phyloP scores from a whole-genome alignment of 495 filamentous ascomycete species.

The Apiosordaria backusii region DNA sequence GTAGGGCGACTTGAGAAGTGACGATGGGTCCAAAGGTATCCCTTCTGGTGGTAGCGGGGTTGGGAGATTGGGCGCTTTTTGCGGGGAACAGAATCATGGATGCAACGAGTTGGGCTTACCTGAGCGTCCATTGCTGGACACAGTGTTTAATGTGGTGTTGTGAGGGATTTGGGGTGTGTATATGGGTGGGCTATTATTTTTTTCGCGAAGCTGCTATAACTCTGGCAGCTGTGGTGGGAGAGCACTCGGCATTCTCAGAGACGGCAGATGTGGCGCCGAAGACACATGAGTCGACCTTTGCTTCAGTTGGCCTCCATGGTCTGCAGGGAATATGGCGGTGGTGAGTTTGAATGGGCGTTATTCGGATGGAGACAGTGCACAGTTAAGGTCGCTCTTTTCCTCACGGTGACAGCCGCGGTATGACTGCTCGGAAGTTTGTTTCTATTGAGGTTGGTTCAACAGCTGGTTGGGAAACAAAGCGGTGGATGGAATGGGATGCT shows the following conservation, averaged over 20 bases:
- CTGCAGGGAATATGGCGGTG: neutral
- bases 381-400: neutral
- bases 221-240: constrained; percentile 25
- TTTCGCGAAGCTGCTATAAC: constrained; percentile 32
- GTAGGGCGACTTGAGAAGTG: neutral
- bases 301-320: constrained; percentile 22
- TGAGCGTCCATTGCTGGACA: constrained; percentile 34
- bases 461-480: constrained; percentile 6
- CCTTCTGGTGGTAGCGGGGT: constrained; percentile 13
- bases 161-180: neutral
- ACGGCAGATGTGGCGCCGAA: constrained; percentile 27
- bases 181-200: constrained; percentile 2
- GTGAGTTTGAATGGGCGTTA: neutral
- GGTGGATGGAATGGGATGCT: constrained; percentile 6
- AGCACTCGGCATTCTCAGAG: constrained; percentile 33
- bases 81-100: constrained; percentile 9
- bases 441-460: neutral
- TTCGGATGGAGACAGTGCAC: neutral
- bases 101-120: constrained; percentile 21
- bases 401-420: neutral
- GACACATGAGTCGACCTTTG: constrained; percentile 27
- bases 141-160: constrained; percentile 3
- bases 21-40: neutral
- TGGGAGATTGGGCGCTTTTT: constrained; percentile 10
- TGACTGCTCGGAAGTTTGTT: neutral